Evolutionary conservation across 2,329 filamentous ascomycete genomes (phyloP), one percentile per base, ranked within the genome.

Genomic region (Lizonia empirigonia): DNA sequence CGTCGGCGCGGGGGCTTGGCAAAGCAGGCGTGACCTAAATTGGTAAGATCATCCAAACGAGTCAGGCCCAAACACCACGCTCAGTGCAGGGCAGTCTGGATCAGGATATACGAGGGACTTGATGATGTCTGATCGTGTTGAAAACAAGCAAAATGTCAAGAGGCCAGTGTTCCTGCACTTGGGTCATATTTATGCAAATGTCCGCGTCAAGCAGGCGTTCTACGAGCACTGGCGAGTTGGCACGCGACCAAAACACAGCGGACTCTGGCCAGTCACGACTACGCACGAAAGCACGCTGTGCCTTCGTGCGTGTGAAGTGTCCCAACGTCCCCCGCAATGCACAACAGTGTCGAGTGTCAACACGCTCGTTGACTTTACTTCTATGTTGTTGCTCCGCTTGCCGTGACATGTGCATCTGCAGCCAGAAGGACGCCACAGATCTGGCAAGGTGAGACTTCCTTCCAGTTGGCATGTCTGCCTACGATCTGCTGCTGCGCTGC

Each of bases 281-380:
- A 44, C 58, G 40, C 51, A 50, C 37, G 29, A 51, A 58, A 55
- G 65, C 67, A 72, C 68, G 57, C 69, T 74, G 59, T 72, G 72
- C 47, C 67, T 74, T 58, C 69, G 73, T 46, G 60, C 69, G 8
- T 59, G 59, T 55, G 69, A 68, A 18, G 64, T 53, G 13, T 47
- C 62, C 34, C 70, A 77, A 38, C 27, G 19, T 60, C 59, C 30
- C 63, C 68, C 27, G 64, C 71, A 38, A 63, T 76, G 32, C 37
- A 42, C 22, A 18, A 37, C 18, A 22, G 13, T 18, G 8, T 30
- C 22, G 13, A 8, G n/a, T 24, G 9, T n/a, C 23, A 13, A 26
- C n/a, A 20, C 16, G 8, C 8, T 22, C 13, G 16, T 33, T 15
- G n/a, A 7, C 34, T 15, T 36, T 15, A 19, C 13, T 34, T 15